Base-by-base conservation (phyloP, 129 eudicot species). In the Apium graveolens region DNA sequence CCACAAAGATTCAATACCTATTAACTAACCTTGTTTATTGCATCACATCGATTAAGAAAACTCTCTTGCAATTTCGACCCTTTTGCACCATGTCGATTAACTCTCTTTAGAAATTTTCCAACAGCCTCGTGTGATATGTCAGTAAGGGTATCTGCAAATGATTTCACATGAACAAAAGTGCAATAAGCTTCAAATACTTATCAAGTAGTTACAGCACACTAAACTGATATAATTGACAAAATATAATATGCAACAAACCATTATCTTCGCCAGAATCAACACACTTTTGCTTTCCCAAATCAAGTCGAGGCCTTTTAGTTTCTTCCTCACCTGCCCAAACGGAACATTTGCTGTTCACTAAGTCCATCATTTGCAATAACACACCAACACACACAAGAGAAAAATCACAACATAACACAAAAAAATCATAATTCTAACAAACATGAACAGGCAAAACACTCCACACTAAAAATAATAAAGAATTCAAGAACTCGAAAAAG, bases 101-200 rank as follows among this genome's bases (percentile, higher is more conserved):
- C 87, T 77, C 84, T 82, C 42, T 85, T 89, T 79, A 87, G 77
- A 51, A 86, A 84, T 78, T 86, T 87, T 78, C 82, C 86, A 70
- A 86, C 93, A 46, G 85, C 87, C 75, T 83, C 83, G 32, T 79
- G 76, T 34, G 97, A 85, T 68, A 87, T 80, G 57, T 79, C 82
- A n/a, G 84, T 70, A 41, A 88, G 97, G 75, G 88, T 82, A 70
- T 85, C 97, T 92, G 91, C n/a, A 73, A 51, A 78, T 69, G 53
- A 31, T 32, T 0, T 2, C 41, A n/a, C 7, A 71, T n/a, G 26
- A 79, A 70, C 16, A 57, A 39, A 41, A 60, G 71, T 45, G 51
- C 31, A 41, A 43, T 38, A 3, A 2, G 5, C 60, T 44, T 44
- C 8, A n/a, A 43, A 44, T 44, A 1, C 49, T 13, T 73, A 41